Evolutionary conservation across 2,329 filamentous ascomycete species (phyloP).

Genomic region (Aureobasidium sp.): DNA sequence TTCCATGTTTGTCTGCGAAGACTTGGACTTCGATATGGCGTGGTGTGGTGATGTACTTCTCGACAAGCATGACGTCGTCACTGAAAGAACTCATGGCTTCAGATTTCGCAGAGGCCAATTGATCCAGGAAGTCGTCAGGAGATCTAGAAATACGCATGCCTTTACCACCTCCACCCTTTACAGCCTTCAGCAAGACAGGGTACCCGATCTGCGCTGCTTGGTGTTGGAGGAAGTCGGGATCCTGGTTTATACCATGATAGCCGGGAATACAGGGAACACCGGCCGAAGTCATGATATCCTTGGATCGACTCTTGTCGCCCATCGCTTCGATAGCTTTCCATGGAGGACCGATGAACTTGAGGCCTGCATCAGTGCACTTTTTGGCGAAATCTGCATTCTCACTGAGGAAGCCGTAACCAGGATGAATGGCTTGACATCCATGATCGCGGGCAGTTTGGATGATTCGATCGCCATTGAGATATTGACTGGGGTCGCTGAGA

Average conservation of each 20-base stretch:
- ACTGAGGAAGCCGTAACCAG: conserved; percentile 88
- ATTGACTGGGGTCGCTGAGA: conserved; percentile 73
- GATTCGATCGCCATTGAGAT: conserved; percentile 89
- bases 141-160: conserved; percentile 57
- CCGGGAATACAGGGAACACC: conserved; percentile 94
- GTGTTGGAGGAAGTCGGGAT: conserved; percentile 50
- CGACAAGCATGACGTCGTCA: conserved; percentile 58
- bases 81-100: conserved; percentile 58
- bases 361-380: conserved; percentile 78
- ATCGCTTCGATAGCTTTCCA: conserved; percentile 68
- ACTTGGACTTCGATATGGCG: conserved; percentile 61
- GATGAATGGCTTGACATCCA: conserved; percentile 85
- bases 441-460: conserved; percentile 78
- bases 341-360: conserved; percentile 91
- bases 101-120: conserved; percentile 55
- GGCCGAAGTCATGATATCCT: conserved; percentile 94
- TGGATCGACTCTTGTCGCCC: conserved; percentile 87
- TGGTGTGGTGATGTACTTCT: conserved; percentile 60
- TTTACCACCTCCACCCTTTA: conserved; percentile 60
- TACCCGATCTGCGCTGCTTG: conserved; percentile 67
- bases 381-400: conserved; percentile 89
- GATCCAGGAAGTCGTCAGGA: conserved; percentile 51
- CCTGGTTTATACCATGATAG: conserved; percentile 84
- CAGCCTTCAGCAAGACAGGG: conserved; percentile 57
- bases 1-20: conserved; percentile 58